A percentile compares a stretch with the other conserved stretches of the same genome.
These are phyloP conservation scores for Fusarium sp. DNA, from an alignment of 2,329 filamentous ascomycete genomes.

Conservation along the genomic window DNA sequence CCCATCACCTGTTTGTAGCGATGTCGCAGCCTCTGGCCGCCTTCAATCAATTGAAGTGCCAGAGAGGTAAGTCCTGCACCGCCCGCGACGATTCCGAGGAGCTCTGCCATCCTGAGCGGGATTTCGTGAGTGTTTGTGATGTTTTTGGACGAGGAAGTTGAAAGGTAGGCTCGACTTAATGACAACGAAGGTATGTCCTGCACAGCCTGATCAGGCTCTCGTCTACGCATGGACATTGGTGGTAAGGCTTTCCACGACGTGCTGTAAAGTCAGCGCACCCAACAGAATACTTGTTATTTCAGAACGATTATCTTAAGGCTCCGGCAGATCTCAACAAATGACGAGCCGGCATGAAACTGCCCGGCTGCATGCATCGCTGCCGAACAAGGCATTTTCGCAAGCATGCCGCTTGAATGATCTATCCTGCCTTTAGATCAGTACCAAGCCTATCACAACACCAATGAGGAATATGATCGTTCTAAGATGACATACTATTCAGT, in stretches of 20 bases:
- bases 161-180: background rate
- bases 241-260: background rate
- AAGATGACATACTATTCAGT: too few relatives aligned
- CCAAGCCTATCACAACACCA: too few relatives aligned
- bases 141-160: too few relatives aligned
- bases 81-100: slow-evolving; percentile 12
- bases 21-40: slow-evolving; percentile 11
- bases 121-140: too few relatives aligned
- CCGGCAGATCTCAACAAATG: background rate
- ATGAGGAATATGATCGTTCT: too few relatives aligned
- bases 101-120: background rate
- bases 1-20: background rate
- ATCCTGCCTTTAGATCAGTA: too few relatives aligned
- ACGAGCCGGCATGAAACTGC: background rate
- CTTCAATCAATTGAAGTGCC: slow-evolving; percentile 18
- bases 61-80: slow-evolving; percentile 28
- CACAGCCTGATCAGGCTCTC: slow-evolving; percentile 13
- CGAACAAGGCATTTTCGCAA: too few relatives aligned
- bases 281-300: background rate
- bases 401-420: too few relatives aligned
- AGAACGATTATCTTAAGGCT: too few relatives aligned
- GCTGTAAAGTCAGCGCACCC: background rate
- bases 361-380: background rate
- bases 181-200: background rate
- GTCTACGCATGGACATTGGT: background rate